These are phyloP conservation scores for Pythium angustatum DNA, from an alignment of 352 stramenopile genomes.

Conservation along the genomic window DNA sequence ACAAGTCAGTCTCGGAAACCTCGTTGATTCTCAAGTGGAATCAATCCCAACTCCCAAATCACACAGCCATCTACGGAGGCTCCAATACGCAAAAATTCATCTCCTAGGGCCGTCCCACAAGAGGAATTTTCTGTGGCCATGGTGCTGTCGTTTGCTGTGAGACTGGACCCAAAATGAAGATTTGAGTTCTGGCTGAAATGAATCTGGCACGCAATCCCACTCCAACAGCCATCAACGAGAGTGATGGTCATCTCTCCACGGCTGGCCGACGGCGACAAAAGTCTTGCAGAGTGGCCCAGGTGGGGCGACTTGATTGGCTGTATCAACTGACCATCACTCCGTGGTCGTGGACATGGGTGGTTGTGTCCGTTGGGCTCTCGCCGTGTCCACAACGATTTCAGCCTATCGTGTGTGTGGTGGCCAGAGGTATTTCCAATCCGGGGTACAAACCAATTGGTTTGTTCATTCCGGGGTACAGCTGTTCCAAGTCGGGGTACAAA, in stretches of 20 bases:
- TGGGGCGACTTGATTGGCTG: slow-evolving; percentile 11
- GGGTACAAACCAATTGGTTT: no score
- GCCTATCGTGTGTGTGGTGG: no score
- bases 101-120: no score
- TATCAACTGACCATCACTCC: slow-evolving; percentile 17
- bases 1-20: background rate
- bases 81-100: background rate
- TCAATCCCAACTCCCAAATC: background rate
- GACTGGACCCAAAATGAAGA: slow-evolving; percentile 10
- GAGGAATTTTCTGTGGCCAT: background rate
- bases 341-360: slow-evolving; percentile 18
- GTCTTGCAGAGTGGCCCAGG: slow-evolving; percentile 1
- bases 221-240: background rate
- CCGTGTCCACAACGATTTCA: slow-evolving; percentile 8
- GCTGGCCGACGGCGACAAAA: slow-evolving; percentile 1
- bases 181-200: slow-evolving; percentile 15
- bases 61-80: no score
- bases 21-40: background rate
- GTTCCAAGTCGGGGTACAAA: no score
- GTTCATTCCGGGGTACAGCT: no score
- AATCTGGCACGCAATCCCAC: slow-evolving; percentile 20
- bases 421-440: no score
- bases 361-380: slow-evolving; percentile 18
- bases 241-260: slow-evolving; percentile 12
- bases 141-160: background rate